These are phyloP conservation scores for Chrysopogon serrulatus DNA, from an alignment of 176 grass and related monocot species.

Conservation along the genomic window DNA sequence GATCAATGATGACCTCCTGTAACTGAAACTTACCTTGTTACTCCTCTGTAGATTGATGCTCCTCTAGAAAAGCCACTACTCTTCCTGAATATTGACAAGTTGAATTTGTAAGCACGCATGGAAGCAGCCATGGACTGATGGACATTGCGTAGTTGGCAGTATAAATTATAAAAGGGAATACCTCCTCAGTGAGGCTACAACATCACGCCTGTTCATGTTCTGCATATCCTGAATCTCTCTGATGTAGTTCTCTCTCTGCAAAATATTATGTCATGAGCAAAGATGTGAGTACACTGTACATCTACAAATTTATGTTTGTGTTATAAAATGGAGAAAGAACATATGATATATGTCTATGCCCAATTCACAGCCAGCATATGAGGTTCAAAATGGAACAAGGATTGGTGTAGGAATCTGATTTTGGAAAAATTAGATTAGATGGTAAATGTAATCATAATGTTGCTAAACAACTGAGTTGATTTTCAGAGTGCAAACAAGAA, in stretches of 20 bases:
- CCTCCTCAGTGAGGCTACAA: constrained; percentile 88
- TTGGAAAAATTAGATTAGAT: neutral
- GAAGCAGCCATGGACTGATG: constrained; percentile 1
- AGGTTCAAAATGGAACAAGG: neutral
- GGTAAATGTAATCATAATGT: neutral
- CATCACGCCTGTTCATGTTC: constrained; percentile 68
- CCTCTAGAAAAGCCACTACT: constrained; percentile 96
- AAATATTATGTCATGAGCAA: neutral
- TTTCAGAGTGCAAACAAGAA: neutral
- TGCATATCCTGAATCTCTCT: constrained; percentile 86
- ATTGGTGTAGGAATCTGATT: neutral
- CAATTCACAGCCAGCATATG: neutral
- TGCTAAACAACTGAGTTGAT: neutral
- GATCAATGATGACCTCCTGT: neutral
- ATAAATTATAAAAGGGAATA: constrained; percentile 26
- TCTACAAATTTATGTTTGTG: neutral
- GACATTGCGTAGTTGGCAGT: neutral
- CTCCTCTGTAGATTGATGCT: constrained; percentile 93
- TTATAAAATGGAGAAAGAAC: neutral
- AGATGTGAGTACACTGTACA: neutral
- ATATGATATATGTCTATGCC: neutral
- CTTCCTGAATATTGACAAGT: constrained; percentile 53
- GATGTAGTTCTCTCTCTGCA: constrained; percentile 58
- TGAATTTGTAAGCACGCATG: neutral
- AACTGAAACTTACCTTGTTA: constrained; percentile 63